Percentiles rank a stretch among this genome's conserved stretches.
Conservation (phyloP, 768 basidiomycete species). For the Termitomyces sp. region DNA sequence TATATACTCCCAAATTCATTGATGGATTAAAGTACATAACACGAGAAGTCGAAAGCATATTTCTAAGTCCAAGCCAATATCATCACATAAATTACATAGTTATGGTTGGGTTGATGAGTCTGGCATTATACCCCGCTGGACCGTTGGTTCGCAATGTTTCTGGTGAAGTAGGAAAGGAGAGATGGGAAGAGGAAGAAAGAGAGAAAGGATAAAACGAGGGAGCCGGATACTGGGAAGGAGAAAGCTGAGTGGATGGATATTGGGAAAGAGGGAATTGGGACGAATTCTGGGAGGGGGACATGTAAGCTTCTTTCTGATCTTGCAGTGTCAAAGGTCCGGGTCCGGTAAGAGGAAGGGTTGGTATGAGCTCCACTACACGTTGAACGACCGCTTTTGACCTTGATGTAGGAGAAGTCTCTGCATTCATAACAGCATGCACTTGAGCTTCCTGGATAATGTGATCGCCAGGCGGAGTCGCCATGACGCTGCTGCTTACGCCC, state of each 20-base stretch:
- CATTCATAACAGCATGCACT: conserved; percentile 85
- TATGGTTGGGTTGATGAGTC: background rate
- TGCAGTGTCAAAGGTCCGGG: conserved; percentile 23
- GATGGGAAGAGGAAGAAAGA: conserved; percentile 4
- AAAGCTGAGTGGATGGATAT: background rate
- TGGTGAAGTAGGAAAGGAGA: conserved; percentile 12
- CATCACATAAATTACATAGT: conserved; percentile 7
- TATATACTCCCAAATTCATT: conserved; percentile 1
- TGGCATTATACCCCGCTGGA: background rate
- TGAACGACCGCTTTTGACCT: conserved; percentile 52
- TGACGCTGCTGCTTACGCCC: conserved; percentile 50
- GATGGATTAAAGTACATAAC: conserved; percentile 8
- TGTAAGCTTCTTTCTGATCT: conserved; percentile 2
- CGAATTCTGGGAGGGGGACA: background rate
- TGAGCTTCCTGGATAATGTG: conserved; percentile 69
- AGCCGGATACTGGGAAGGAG: background rate
- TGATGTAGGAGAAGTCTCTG: conserved; percentile 36
- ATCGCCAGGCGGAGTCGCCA: conserved; percentile 56
- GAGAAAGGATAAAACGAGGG: background rate
- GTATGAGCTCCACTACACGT: conserved; percentile 74
- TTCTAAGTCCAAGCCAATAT: background rate
- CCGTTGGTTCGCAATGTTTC: conserved; percentile 4
- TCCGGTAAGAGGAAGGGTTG: conserved; percentile 64
- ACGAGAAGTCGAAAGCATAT: conserved; percentile 3
- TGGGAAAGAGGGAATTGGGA: background rate